Conservation (phyloP, 805 yeast species). For the Sungouiella blattae region DNA sequence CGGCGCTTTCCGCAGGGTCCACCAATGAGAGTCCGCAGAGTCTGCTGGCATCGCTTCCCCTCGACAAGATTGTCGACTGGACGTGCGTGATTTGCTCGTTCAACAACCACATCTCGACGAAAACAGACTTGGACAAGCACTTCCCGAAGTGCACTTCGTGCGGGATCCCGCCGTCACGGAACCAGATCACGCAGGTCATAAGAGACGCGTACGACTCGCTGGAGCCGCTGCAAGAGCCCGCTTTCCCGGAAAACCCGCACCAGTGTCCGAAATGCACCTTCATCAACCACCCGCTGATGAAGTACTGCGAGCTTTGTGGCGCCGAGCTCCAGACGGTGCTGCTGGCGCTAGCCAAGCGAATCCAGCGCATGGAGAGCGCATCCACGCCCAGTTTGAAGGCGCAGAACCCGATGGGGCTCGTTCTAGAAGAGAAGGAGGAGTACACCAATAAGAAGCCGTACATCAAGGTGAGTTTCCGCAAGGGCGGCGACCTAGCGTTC, state of each 20-base stretch:
- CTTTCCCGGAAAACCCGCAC: conserved; percentile 20
- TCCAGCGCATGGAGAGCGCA: conserved; percentile 7
- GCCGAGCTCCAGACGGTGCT: conserved; percentile 22
- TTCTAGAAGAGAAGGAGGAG: conserved; percentile 30
- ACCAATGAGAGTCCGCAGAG: neutral
- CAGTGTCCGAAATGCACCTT: conserved; percentile 68
- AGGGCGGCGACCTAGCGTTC: conserved; percentile 60
- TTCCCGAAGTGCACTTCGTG: conserved; percentile 38
- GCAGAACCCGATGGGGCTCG: conserved; percentile 18
- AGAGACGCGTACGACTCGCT: conserved; percentile 1
- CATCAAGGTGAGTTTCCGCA: conserved; percentile 72
- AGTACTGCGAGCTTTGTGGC: conserved; percentile 86
- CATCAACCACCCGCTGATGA: conserved; percentile 74
- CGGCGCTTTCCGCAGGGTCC: neutral
- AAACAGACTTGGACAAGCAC: conserved; percentile 15
- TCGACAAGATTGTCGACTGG: conserved; percentile 52
- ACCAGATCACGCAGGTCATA: conserved; percentile 4
- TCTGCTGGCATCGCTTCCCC: conserved; percentile 1
- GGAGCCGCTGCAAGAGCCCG: neutral
- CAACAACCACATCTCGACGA: conserved; percentile 41
- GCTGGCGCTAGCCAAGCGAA: conserved; percentile 2
- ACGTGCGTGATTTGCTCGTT: conserved; percentile 86
- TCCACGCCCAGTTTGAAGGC: conserved; percentile 23
- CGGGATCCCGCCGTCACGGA: conserved; percentile 27
- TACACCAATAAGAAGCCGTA: conserved; percentile 33